Base-by-base conservation (phyloP, 257 asterid species). In the Lantana camara region DNA sequence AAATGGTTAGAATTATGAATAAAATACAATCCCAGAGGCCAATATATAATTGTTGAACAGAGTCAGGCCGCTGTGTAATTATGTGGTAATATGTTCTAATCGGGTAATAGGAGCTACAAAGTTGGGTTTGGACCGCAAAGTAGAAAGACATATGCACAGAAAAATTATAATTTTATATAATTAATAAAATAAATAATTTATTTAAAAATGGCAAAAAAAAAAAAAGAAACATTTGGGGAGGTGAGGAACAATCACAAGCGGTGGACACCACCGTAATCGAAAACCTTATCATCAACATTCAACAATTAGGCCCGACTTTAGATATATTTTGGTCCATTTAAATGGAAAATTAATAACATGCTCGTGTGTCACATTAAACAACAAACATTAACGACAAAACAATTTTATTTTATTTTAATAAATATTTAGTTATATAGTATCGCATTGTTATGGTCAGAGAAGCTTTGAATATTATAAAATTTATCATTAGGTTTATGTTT, bases 221-320 rank as follows among this genome's bases (percentile, higher is more conserved):
- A n/a, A 11, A 53, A 7, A 50, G 64, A 63, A 59, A 68, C 79
- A 64, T 77, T 69, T 74, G 35, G 57, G 64, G 35, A 29, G 76
- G 77, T 70, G 70, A 60, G 70, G 50, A 70, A 57, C 80, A 71
- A 57, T 56, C 16, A 21, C 11, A 37, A 66, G 73, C 74, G 79
- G 75, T 57, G 24, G 69, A 55, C 46, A 49, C 60, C 55, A 65
- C 66, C 10, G 1, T 46, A 40, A 71, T 66, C 73, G 70, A 60
- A 51, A 42, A 13, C 63, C 53, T 70, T 32, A 34, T 59, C 77
- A 45, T 62, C 73, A 58, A n/a, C n/a, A n/a, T n/a, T 14, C 9
- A 32, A 49, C 16, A 3, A 41, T 21, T 11, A 38, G 16, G 48
- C 50, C 24, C 34, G n/a, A n/a, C n/a, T n/a, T n/a, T n/a, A n/a